Base-by-base conservation (phyloP, 1,284 basidiomycete genomes). In the Stygiomarasmius scandens region DNA sequence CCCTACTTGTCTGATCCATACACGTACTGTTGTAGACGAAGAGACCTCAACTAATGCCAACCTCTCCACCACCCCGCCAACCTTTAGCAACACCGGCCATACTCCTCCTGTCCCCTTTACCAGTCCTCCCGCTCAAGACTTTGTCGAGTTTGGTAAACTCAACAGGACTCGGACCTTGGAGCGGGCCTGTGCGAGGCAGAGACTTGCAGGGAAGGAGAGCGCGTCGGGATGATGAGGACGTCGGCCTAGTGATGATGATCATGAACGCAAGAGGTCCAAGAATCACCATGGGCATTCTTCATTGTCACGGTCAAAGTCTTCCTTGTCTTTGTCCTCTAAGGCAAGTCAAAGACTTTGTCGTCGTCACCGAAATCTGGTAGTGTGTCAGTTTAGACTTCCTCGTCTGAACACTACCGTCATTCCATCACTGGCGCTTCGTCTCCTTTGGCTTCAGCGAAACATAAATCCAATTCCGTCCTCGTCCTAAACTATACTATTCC, bases 141-240 rank as follows among this genome's bases (percentile, higher is more conserved):
- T 81, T 49, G 71, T 87, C 61, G 83, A 84, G 45, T 86, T 84
- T 58, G 77, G 75, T 52, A 79, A 74, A 62, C 71, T 69, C 54
- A 70, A 71, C 55, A 69, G 75, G 61, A 70, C 77, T 56, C 74
- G 79, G 36, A 87, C 85, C 34, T 77, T 90, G 23, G 88, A 90
- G 67, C 90, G 86, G 84, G 88, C 88, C 2, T 90, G 88, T 68
- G 88, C 85, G 0, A 79, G 81, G 9, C 84, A 85, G 34, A 69
- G 69, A 38, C 61, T 74, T 19, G 71, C 69, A 10, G 72, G 74
- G 51, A 76, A 72, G 61, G 71, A 75, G 50, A 12, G 67, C 64
- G 36, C 71, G 71, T n/a, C 67, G 74, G 25, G 74, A 74, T 3
- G 76, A 76, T 41, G 58, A 54, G 22, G 24, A 52, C 8, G 14